Evolutionary conservation across 345 rosid species (phyloP).

Genomic region (Eucalyptus shirleyi): DNA sequence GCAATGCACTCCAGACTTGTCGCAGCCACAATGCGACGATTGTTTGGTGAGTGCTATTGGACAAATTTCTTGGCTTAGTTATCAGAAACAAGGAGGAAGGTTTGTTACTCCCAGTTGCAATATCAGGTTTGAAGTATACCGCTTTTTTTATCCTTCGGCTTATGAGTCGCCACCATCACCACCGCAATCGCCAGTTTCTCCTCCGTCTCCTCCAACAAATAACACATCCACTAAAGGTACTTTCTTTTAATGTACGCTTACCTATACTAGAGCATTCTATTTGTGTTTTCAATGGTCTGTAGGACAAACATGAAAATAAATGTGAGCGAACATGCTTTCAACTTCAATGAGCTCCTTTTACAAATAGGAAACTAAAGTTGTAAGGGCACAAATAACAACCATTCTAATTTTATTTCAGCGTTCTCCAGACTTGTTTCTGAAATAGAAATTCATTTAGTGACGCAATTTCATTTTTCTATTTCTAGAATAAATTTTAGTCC

Average conservation of each 20-base stretch:
- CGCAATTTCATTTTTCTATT: too few relatives aligned
- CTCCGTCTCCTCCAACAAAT: background rate
- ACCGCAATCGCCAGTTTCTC: background rate
- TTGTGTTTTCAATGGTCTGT: too few relatives aligned
- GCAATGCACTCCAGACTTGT: background rate
- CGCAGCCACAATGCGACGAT: background rate
- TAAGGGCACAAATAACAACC: too few relatives aligned
- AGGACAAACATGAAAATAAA: too few relatives aligned
- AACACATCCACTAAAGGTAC: background rate
- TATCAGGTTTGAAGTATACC: background rate
- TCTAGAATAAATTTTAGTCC: too few relatives aligned
- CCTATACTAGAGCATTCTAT: too few relatives aligned
- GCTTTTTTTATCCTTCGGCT: background rate
- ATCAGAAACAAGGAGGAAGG: background rate
- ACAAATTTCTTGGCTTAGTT: background rate
- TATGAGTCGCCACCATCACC: background rate
- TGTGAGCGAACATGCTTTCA: too few relatives aligned
- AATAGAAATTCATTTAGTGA: too few relatives aligned
- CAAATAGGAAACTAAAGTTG: too few relatives aligned
- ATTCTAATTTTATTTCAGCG: background rate
- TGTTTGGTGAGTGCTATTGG: background rate
- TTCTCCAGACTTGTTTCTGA: accelerated
- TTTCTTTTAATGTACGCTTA: background rate
- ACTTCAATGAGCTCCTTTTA: too few relatives aligned
- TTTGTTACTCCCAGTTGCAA: background rate